These are phyloP conservation scores for Collybia sp. DNA, from an alignment of 768 basidiomycete species.

Conservation along the genomic window DNA sequence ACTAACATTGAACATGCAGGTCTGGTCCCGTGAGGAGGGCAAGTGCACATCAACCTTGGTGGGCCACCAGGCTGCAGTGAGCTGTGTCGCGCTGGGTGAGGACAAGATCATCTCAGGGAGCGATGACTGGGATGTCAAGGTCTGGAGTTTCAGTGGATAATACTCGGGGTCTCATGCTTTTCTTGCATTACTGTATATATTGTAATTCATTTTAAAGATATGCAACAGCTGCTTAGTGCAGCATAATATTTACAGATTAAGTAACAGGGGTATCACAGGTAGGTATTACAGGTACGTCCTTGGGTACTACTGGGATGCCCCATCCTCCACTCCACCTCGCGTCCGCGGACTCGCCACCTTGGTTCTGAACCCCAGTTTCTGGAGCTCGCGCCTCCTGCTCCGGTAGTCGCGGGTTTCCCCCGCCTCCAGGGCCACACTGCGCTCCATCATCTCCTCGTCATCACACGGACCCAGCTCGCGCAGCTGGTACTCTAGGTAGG, in stretches of 20 bases:
- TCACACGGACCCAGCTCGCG: constrained; percentile 19
- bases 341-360: background rate
- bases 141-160: constrained; percentile 70
- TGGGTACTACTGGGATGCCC: no score
- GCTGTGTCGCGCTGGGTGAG: constrained; percentile 83
- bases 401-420: constrained; percentile 19
- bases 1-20: constrained; percentile 37
- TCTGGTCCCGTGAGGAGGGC: constrained; percentile 92
- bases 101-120: constrained; percentile 97
- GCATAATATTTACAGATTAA: no score
- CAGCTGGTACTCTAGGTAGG: constrained; percentile 37
- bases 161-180: background rate
- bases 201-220: background rate
- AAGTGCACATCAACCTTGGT: constrained; percentile 85
- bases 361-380: constrained; percentile 17
- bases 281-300: no score
- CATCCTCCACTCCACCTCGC: no score
- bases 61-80: constrained; percentile 93
- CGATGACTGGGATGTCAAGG: constrained; percentile 82
- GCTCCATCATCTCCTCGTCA: constrained; percentile 24
- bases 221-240: no score
- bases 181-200: constrained; percentile 1
- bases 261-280: no score
- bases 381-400: constrained; percentile 13
- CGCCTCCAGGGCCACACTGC: constrained; percentile 24